These are phyloP conservation scores for Coniochaeta sp. DNA, from an alignment of 2,329 filamentous ascomycete species.

Conservation along the genomic window DNA sequence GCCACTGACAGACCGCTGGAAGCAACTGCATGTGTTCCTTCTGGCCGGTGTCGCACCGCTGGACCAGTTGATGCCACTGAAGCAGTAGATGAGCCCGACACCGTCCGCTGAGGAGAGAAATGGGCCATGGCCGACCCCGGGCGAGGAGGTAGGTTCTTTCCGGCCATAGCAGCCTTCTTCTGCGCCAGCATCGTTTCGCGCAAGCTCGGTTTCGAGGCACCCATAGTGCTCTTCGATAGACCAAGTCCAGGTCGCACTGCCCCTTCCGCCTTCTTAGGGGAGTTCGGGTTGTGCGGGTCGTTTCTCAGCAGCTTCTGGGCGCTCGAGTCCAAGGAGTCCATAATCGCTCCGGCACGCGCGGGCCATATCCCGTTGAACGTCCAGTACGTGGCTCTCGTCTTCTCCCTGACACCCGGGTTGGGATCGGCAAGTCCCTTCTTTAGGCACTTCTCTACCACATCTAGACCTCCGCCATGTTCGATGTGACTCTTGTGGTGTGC, in stretches of 20 bases:
- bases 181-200: slow-evolving; percentile 81
- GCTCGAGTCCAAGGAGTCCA: slow-evolving; percentile 69
- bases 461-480: slow-evolving; percentile 77
- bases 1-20: slow-evolving; percentile 56
- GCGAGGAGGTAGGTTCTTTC: slow-evolving; percentile 45
- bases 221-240: slow-evolving; percentile 56
- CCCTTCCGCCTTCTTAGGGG: slow-evolving; percentile 46
- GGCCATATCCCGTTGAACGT: slow-evolving; percentile 72
- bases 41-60: slow-evolving; percentile 33
- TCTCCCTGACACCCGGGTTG: slow-evolving; percentile 84
- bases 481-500: slow-evolving; percentile 71
- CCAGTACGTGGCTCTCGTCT: slow-evolving; percentile 84
- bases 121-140: slow-evolving; percentile 60
- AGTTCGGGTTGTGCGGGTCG: slow-evolving; percentile 75
- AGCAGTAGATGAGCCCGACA: slow-evolving; percentile 28
- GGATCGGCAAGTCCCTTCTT: slow-evolving; percentile 84
- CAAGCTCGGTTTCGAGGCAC: slow-evolving; percentile 56
- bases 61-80: slow-evolving; percentile 26
- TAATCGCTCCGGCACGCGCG: slow-evolving; percentile 69
- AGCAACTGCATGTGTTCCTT: slow-evolving; percentile 35
- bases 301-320: slow-evolving; percentile 76
- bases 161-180: slow-evolving; percentile 54
- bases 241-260: slow-evolving; percentile 47
- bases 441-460: slow-evolving; percentile 79
- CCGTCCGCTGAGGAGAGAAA: slow-evolving; percentile 44